phyloP scores from a whole-genome alignment of 2,329 filamentous ascomycete species.

The Fusarium fujikuroi region DNA sequence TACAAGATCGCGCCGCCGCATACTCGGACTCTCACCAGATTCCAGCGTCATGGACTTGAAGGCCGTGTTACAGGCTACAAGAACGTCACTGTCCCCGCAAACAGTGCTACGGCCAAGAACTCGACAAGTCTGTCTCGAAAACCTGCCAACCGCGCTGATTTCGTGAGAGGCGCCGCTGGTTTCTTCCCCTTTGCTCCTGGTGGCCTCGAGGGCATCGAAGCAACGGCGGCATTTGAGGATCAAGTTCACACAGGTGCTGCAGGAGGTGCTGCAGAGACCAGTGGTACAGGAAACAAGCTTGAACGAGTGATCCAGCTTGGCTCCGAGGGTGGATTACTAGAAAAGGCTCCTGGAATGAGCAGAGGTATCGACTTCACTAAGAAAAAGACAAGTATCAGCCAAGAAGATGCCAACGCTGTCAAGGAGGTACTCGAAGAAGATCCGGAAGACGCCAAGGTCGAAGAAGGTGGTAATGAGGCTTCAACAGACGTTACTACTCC shows the following conservation, averaged over 20 bases:
- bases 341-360: slow-evolving; percentile 82
- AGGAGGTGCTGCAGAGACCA: slow-evolving; percentile 54
- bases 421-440: slow-evolving; percentile 69
- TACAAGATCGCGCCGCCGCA: slow-evolving; percentile 91
- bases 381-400: slow-evolving; percentile 64
- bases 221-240: slow-evolving; percentile 84
- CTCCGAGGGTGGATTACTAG: slow-evolving; percentile 79
- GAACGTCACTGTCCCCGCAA: slow-evolving; percentile 91
- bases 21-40: slow-evolving; percentile 92
- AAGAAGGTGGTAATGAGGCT: slow-evolving; percentile 46
- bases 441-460: slow-evolving; percentile 53
- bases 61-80: slow-evolving; percentile 93
- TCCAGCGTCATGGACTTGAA: slow-evolving; percentile 89
- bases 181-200: slow-evolving; percentile 96
- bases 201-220: slow-evolving; percentile 86
- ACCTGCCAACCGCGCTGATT: slow-evolving; percentile 86
- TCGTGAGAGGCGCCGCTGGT: slow-evolving; percentile 90
- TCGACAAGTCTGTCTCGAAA: slow-evolving; percentile 90
- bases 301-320: slow-evolving; percentile 88
- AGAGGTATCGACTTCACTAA: slow-evolving; percentile 80
- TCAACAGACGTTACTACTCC: slow-evolving; percentile 37
- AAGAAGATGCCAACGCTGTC: slow-evolving; percentile 75
- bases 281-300: slow-evolving; percentile 67
- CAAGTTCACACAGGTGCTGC: slow-evolving; percentile 68
- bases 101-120: slow-evolving; percentile 92